phyloP scores from a whole-genome alignment of 2,329 filamentous ascomycete species.

The Penicillium sp. region DNA sequence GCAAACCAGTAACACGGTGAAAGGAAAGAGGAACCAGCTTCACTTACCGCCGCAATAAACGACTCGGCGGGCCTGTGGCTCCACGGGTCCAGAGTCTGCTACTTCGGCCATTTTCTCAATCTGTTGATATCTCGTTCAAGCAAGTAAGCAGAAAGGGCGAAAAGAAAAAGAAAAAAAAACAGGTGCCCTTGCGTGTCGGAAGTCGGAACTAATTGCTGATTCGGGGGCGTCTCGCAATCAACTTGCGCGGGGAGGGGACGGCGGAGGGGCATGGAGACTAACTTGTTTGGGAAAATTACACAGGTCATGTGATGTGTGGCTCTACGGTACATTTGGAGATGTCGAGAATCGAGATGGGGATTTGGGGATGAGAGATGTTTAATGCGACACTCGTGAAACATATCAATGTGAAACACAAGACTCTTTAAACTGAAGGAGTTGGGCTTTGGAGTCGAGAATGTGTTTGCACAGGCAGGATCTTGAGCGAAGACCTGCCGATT shows the following conservation, averaged over 20 bases:
- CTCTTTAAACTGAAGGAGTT: too few species aligned
- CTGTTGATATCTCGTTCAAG: not conserved
- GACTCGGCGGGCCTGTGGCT: slow-evolving; percentile 49
- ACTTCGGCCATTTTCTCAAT: slow-evolving; percentile 29
- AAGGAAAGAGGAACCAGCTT: not conserved
- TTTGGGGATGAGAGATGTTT: not conserved
- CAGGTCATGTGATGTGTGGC: not conserved
- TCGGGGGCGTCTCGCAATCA: not conserved
- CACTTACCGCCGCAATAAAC: slow-evolving; percentile 57
- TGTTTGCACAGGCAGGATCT: too few species aligned
- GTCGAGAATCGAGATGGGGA: not conserved
- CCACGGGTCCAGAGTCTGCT: slow-evolving; percentile 29
- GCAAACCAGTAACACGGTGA: not conserved
- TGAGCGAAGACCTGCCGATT: too few species aligned
- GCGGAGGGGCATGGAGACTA: slow-evolving; percentile 9
- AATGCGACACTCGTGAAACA: too few species aligned
- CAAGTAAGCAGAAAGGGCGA: too few species aligned
- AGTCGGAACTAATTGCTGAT: too few species aligned
- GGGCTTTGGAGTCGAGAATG: too few species aligned
- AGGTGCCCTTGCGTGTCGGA: not conserved
- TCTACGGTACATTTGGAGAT: not conserved
- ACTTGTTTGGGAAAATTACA: slow-evolving; percentile 1
- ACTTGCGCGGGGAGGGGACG: slow-evolving; percentile 7
- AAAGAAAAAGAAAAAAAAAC: too few species aligned
- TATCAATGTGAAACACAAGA: too few species aligned